Evolutionary conservation across 2,329 filamentous ascomycete species (phyloP).

Genomic region (Phaeosphaeria sp.): DNA sequence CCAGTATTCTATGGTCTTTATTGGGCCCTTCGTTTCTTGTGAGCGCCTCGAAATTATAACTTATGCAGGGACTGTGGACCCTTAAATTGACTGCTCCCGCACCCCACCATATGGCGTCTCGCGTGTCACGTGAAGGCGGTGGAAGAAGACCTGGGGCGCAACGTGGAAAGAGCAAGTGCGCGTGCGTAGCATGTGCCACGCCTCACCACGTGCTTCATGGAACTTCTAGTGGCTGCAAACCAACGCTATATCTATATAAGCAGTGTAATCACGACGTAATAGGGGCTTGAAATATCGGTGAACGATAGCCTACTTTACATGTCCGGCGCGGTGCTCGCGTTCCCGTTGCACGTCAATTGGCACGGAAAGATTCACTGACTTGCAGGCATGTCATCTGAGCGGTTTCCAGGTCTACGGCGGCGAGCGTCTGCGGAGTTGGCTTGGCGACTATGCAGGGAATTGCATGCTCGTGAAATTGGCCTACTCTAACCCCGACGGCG

Average conservation of each 20-base stretch:
- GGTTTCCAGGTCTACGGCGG: conserved; percentile 28
- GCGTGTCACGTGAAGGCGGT: not conserved
- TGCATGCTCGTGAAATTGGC: conserved; percentile 15
- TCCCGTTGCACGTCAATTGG: not conserved
- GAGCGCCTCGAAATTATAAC: not conserved
- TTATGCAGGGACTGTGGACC: not conserved
- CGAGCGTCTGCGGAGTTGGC: conserved; percentile 12
- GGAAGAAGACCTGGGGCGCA: not conserved
- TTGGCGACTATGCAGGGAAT: conserved; percentile 26
- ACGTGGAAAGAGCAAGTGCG: not conserved
- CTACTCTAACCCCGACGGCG: conserved; percentile 16
- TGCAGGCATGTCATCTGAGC: conserved; percentile 7
- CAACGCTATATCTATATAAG: not conserved
- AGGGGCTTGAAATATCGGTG: not conserved
- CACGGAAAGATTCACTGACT: not conserved
- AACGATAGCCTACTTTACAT: not conserved
- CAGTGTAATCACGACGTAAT: conserved; percentile 1
- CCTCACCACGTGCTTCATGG: not conserved
- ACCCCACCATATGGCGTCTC: not conserved
- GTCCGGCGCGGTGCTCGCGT: not conserved
- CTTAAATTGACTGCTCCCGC: not conserved
- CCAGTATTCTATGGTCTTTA: not conserved
- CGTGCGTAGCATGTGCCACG: not conserved
- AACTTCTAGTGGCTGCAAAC: not conserved
- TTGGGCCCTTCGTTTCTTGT: not conserved